Percentiles rank a stretch among this genome's conserved stretches.
Conservation (phyloP, 2,329 filamentous ascomycete species). For the Nigrospora oryzae region DNA sequence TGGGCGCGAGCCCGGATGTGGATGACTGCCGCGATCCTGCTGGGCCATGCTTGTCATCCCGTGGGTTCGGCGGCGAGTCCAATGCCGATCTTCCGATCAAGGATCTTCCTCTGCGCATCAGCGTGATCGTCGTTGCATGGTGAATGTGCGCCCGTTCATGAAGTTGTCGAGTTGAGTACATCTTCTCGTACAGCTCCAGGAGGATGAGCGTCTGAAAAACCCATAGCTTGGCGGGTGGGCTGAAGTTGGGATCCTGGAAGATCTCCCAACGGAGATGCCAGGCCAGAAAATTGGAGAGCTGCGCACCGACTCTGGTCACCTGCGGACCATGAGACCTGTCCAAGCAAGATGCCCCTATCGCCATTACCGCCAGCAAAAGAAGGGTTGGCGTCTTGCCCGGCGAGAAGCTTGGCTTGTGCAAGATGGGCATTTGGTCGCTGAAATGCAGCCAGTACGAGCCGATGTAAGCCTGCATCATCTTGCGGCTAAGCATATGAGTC, state of each 20-base stretch:
- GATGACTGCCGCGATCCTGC: constrained; percentile 53
- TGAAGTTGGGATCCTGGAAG: constrained; percentile 83
- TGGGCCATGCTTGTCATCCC: constrained; percentile 43
- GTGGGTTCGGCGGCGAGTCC: constrained; percentile 72
- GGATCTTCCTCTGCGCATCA: constrained; percentile 90
- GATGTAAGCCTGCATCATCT: constrained; percentile 95
- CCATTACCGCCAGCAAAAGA: constrained; percentile 80
- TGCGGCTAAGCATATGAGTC: constrained; percentile 65
- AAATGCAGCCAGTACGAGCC: constrained; percentile 93
- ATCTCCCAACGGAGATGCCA: constrained; percentile 95
- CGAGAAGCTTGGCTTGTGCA: constrained; percentile 90
- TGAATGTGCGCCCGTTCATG: constrained; percentile 96
- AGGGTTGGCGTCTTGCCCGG: constrained; percentile 80
- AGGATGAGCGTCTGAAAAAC: constrained; percentile 86
- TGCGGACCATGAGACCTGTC: constrained; percentile 73
- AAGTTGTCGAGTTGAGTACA: constrained; percentile 85
- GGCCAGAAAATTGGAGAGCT: constrained; percentile 81
- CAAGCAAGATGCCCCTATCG: constrained; percentile 82
- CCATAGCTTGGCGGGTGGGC: constrained; percentile 91
- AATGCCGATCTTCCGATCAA: constrained; percentile 77
- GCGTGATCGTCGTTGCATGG: constrained; percentile 86
- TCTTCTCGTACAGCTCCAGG: constrained; percentile 92
- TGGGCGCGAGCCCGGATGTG: constrained; percentile 54
- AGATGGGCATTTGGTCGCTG: constrained; percentile 85
- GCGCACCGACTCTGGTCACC: constrained; percentile 66